phyloP scores from a whole-genome alignment of 768 basidiomycete species.

The Suillus spraguei region DNA sequence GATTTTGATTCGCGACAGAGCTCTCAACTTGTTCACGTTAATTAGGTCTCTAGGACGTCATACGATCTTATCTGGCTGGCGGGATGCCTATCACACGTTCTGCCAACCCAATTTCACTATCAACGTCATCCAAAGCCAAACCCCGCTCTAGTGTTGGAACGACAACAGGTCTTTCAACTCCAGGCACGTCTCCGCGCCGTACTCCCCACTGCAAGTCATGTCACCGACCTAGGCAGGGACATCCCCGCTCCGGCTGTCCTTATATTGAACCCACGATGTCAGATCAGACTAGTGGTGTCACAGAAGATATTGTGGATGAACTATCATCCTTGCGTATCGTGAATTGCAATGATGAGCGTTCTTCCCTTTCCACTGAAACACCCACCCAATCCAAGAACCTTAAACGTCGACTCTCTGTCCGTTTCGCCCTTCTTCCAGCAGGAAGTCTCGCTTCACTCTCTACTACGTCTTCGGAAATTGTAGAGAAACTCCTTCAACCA shows the following conservation, averaged over 20 bases:
- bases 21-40: not conserved
- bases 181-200: conserved; percentile 49
- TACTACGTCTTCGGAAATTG: conserved; percentile 46
- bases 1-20: not conserved
- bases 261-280: conserved; percentile 36
- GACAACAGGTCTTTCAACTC: conserved; percentile 19
- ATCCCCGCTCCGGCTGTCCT: conserved; percentile 67
- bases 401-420: conserved; percentile 32
- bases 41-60: too few species aligned
- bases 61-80: not conserved
- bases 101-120: conserved; percentile 22
- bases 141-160: conserved; percentile 15
- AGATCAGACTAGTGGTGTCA: conserved; percentile 16
- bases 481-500: conserved; percentile 48
- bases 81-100: conserved; percentile 32
- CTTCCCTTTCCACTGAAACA: conserved; percentile 9
- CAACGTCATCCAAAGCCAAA: conserved; percentile 28
- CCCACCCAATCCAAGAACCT: conserved; percentile 10
- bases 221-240: conserved; percentile 53
- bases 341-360: conserved; percentile 23
- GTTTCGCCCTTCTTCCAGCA: conserved; percentile 33
- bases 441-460: conserved; percentile 55
- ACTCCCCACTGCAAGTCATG: conserved; percentile 57
- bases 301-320: conserved; percentile 40
- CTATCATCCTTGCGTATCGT: conserved; percentile 50